Conservation (phyloP, 2,329 filamentous ascomycete genomes). For the Neodidymelliopsis sp. region DNA sequence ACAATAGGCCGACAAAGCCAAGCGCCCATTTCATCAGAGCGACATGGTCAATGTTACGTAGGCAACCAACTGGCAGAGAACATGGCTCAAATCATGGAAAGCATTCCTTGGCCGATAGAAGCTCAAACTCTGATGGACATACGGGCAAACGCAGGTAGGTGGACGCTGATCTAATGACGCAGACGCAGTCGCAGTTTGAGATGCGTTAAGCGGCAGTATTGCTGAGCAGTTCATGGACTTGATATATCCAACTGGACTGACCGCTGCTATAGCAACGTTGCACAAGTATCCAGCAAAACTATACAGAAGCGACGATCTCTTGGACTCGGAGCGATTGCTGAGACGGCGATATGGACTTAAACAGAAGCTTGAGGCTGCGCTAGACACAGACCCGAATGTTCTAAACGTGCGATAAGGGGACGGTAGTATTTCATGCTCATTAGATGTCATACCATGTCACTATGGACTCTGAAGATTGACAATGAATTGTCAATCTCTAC, state of each 20-base stretch:
- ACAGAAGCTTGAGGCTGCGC: neutral
- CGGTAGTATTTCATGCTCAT: too few relatives aligned
- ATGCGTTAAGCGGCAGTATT: neutral
- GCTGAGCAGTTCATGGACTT: neutral
- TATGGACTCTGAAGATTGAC: too few relatives aligned
- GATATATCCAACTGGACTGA: neutral
- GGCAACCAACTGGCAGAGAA: neutral
- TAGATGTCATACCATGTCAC: too few relatives aligned
- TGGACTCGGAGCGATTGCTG: neutral
- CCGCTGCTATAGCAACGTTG: neutral
- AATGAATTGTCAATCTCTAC: too few relatives aligned
- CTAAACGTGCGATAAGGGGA: neutral
- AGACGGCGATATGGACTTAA: neutral
- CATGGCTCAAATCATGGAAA: neutral
- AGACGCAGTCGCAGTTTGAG: neutral
- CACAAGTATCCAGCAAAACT: neutral
- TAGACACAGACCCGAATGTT: neutral
- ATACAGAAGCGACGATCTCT: neutral
- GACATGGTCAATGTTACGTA: conserved; percentile 7
- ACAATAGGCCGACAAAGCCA: neutral
- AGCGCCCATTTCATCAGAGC: neutral
- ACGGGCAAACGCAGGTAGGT: conserved; percentile 1
- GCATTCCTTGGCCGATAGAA: neutral
- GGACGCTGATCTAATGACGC: neutral
- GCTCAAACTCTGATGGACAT: neutral